Evolutionary conservation across 2,329 filamentous ascomycete genomes (phyloP).

Genomic region (Rugonectria rugulosa): DNA sequence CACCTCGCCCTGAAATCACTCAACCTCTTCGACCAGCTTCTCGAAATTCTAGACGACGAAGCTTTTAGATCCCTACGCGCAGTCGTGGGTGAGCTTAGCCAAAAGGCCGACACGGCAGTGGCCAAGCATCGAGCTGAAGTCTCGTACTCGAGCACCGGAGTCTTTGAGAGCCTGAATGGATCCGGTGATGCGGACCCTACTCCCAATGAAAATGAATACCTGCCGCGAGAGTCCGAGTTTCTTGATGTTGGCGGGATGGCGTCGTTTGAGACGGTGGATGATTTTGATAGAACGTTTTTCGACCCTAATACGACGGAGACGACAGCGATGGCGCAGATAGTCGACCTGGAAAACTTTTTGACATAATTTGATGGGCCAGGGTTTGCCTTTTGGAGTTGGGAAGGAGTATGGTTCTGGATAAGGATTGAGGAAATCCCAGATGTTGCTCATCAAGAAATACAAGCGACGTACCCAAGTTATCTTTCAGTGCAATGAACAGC

Average conservation of each 20-base stretch:
- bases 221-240: slow-evolving; percentile 2
- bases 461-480: too few relatives aligned
- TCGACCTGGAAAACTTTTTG: slow-evolving; percentile 8
- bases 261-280: neutral
- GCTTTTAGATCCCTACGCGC: slow-evolving; percentile 22
- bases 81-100: slow-evolving; percentile 29
- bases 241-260: slow-evolving; percentile 9
- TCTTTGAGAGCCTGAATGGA: slow-evolving; percentile 6
- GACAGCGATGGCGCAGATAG: neutral
- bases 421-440: neutral
- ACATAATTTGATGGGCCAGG: neutral
- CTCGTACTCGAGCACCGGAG: neutral
- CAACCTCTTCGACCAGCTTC: slow-evolving; percentile 38
- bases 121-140: slow-evolving; percentile 11
- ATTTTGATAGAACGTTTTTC: neutral
- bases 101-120: slow-evolving; percentile 29
- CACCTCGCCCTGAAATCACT: slow-evolving; percentile 39
- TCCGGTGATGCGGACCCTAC: neutral
- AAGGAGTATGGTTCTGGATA: neutral
- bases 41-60: slow-evolving; percentile 29
- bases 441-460: neutral
- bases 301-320: neutral
- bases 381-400: neutral
- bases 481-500: slow-evolving; percentile 6
- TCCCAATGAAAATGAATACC: neutral